Conservation (phyloP, 805 yeast species). For the Metschnikowia lachancei region DNA sequence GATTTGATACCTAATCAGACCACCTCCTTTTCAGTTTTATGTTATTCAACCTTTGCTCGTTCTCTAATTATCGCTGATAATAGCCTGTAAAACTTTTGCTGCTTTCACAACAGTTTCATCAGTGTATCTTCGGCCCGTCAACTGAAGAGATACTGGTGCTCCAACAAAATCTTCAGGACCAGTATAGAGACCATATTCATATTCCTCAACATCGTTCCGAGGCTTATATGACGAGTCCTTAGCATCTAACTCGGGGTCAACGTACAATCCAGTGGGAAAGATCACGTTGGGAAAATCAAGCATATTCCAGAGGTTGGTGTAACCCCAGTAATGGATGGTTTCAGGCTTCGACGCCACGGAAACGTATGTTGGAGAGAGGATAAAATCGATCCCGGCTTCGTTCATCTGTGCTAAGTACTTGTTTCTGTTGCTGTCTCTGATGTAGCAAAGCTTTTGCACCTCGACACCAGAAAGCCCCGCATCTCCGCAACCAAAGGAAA, state of each 20-base stretch:
- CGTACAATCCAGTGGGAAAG: constrained; percentile 21
- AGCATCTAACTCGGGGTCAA: constrained; percentile 17
- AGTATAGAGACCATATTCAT: constrained; percentile 22
- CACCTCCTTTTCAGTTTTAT: too few relatives aligned
- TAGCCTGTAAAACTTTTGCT: constrained; percentile 18
- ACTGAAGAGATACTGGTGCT: constrained; percentile 21
- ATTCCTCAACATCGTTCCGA: constrained; percentile 19
- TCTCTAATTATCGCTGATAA: constrained; percentile 7
- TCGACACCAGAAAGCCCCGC: constrained; percentile 19
- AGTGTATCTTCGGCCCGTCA: constrained; percentile 21
- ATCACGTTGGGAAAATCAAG: constrained; percentile 22
- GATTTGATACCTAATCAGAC: too few relatives aligned
- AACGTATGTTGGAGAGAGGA: constrained; percentile 20
- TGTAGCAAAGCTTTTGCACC: constrained; percentile 13
- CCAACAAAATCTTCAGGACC: constrained; percentile 17
- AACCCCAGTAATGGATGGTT: constrained; percentile 20
- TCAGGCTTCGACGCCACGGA: constrained; percentile 21
- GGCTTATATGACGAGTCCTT: constrained; percentile 15
- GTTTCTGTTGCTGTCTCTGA: constrained; percentile 16
- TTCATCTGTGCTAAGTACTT: constrained; percentile 16
- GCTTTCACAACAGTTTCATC: constrained; percentile 22
- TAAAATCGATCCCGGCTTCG: constrained; percentile 14
- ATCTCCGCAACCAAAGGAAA: constrained; percentile 20
- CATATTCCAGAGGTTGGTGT: constrained; percentile 21
- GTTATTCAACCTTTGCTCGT: too few relatives aligned